A percentile compares a stretch with the other conserved stretches of the same genome.
Evolutionary conservation across 2,329 filamentous ascomycete species (phyloP).

Genomic region (Aspergillus vadensis): DNA sequence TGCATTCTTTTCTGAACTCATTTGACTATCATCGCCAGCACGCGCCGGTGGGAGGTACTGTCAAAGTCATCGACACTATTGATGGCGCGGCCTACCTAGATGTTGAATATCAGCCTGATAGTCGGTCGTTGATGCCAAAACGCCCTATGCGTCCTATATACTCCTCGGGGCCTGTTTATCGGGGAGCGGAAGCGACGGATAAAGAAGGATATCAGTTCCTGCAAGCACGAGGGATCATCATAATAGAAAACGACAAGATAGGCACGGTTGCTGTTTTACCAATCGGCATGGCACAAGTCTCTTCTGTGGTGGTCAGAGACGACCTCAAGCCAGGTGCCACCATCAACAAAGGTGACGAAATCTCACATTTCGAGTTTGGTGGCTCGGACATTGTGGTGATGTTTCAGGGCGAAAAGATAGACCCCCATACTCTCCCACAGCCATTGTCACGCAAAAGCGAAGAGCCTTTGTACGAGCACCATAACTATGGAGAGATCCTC

Average conservation of each 20-base stretch:
- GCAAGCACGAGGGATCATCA: slow-evolving; percentile 42
- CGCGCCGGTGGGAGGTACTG: slow-evolving; percentile 42
- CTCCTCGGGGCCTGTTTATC: background rate
- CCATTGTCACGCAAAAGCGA: background rate
- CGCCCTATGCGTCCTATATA: background rate
- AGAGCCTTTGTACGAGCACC: background rate
- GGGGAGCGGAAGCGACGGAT: slow-evolving; percentile 33
- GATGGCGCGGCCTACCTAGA: slow-evolving; percentile 43
- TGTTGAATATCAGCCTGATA: slow-evolving; percentile 20
- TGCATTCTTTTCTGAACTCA: slow-evolving; percentile 45
- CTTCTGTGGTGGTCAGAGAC: slow-evolving; percentile 37
- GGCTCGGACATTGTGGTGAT: slow-evolving; percentile 47
- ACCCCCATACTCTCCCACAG: background rate
- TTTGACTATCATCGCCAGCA: slow-evolving; percentile 50
- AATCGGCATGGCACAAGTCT: slow-evolving; percentile 50
- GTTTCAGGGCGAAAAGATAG: slow-evolving; percentile 32
- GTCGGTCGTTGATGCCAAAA: background rate
- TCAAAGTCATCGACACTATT: slow-evolving; percentile 43
- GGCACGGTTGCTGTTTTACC: slow-evolving; percentile 48
- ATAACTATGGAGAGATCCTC: background rate
- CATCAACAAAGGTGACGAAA: slow-evolving; percentile 46
- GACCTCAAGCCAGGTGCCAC: slow-evolving; percentile 21
- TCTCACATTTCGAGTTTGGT: slow-evolving; percentile 49
- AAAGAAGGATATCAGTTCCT: slow-evolving; percentile 45
- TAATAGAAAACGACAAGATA: slow-evolving; percentile 41